Evolutionary conservation across 1,284 basidiomycete species (phyloP).

Genomic region (Schizopora paradoxa): DNA sequence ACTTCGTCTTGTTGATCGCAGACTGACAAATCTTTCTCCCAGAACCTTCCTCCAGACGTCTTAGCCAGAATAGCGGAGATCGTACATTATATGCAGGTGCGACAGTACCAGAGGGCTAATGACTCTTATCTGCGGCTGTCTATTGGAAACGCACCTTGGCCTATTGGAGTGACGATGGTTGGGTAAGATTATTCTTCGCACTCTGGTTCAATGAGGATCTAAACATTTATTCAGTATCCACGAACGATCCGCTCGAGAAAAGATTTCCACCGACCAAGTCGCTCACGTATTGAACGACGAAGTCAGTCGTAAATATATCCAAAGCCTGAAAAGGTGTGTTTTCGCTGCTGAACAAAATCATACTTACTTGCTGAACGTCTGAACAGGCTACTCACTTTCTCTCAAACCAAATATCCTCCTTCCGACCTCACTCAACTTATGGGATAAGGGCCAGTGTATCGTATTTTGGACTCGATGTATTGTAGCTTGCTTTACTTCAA

Average conservation of each 20-base stretch:
- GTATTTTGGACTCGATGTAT: neutral
- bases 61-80: slow-evolving; percentile 90
- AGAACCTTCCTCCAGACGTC: slow-evolving; percentile 85
- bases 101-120: slow-evolving; percentile 92
- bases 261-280: slow-evolving; percentile 94
- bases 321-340: slow-evolving; percentile 86
- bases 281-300: slow-evolving; percentile 99
- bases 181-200: slow-evolving; percentile 51
- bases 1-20: neutral
- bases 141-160: slow-evolving; percentile 99
- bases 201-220: slow-evolving; percentile 10
- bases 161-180: slow-evolving; percentile 99
- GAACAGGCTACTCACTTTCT: slow-evolving; percentile 81
- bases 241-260: slow-evolving; percentile 94
- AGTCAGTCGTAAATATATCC: slow-evolving; percentile 98
- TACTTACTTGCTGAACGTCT: slow-evolving; percentile 11
- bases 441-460: slow-evolving; percentile 47
- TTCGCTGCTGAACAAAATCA: slow-evolving; percentile 6
- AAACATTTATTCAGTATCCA: slow-evolving; percentile 67
- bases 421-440: slow-evolving; percentile 87
- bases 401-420: slow-evolving; percentile 92
- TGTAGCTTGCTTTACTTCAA: neutral
- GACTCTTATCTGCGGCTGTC: slow-evolving; percentile 95
- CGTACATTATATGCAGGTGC: slow-evolving; percentile 91
- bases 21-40: slow-evolving; percentile 2